These are phyloP conservation scores for Cenchrus fungigraminus DNA, from an alignment of 176 grass and related monocot species.

Conservation along the genomic window DNA sequence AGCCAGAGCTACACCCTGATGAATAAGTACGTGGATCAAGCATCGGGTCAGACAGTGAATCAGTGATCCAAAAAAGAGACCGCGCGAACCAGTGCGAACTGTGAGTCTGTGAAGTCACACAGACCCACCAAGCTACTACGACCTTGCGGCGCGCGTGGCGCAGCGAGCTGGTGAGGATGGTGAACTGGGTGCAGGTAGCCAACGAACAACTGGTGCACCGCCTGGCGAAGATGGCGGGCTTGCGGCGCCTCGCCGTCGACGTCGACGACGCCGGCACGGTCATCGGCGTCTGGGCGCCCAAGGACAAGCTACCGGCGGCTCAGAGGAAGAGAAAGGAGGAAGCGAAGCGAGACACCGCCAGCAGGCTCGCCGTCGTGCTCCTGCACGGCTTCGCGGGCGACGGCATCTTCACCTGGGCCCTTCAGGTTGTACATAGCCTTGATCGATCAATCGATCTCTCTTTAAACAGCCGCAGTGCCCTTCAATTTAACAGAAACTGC, in stretches of 20 bases:
- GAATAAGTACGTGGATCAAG: background rate
- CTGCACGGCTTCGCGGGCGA: constrained; percentile 69
- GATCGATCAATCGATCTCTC: too few relatives aligned
- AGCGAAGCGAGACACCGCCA: background rate
- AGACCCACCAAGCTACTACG: too few relatives aligned
- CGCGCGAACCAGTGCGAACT: too few relatives aligned
- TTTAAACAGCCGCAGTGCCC: too few relatives aligned
- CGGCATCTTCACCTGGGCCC: constrained; percentile 58
- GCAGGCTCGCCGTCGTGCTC: constrained; percentile 49
- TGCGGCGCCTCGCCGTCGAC: constrained; percentile 39
- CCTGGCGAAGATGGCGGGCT: constrained; percentile 41
- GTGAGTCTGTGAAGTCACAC: too few relatives aligned
- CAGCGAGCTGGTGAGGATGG: constrained; percentile 28
- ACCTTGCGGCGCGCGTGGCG: too few relatives aligned
- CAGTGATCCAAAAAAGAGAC: background rate
- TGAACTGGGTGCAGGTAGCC: constrained; percentile 52
- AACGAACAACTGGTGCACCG: constrained; percentile 31
- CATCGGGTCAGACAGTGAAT: background rate
- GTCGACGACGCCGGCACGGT: constrained; percentile 51
- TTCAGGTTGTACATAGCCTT: constrained; percentile 21
- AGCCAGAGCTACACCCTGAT: too few relatives aligned
- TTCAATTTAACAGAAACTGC: too few relatives aligned
- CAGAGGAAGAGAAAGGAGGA: background rate
- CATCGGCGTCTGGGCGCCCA: constrained; percentile 52
- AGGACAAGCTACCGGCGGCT: background rate